A percentile compares a stretch with the other conserved stretches of the same genome.
phyloP scores from a whole-genome alignment of 2,329 filamentous ascomycete species.

The Fusarium robinianum region DNA sequence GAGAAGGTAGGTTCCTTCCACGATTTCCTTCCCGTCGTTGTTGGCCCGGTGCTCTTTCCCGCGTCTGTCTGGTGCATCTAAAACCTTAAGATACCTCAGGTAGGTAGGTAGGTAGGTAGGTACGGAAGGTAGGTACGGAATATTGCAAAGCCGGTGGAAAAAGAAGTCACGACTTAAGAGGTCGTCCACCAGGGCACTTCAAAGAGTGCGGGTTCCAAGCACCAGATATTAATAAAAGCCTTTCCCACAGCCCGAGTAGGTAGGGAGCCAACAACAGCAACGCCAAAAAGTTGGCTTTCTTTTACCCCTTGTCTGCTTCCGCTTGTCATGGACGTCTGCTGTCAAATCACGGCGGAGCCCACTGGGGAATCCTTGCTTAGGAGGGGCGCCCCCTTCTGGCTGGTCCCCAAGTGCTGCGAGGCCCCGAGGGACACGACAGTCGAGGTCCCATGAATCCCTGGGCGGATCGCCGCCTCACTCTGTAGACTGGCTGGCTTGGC shows the following conservation, averaged over 20 bases:
- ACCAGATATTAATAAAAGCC: slow-evolving; percentile 9
- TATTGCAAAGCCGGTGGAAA: too few relatives aligned
- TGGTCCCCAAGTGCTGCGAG: neutral
- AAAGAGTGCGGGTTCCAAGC: neutral
- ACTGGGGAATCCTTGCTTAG: slow-evolving; percentile 39
- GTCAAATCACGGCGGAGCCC: slow-evolving; percentile 16
- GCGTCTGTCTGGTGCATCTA: too few relatives aligned
- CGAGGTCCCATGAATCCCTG: slow-evolving; percentile 4
- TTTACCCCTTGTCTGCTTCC: too few relatives aligned
- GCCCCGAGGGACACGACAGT: slow-evolving; percentile 28
- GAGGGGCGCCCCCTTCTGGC: slow-evolving; percentile 4
- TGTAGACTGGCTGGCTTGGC: slow-evolving; percentile 4
- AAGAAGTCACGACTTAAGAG: neutral
- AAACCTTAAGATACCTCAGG: too few relatives aligned
- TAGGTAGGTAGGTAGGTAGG: too few relatives aligned
- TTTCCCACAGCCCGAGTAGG: neutral
- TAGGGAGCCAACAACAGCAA: too few relatives aligned
- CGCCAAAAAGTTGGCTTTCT: too few relatives aligned
- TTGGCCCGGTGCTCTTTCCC: too few relatives aligned
- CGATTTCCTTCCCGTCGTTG: too few relatives aligned
- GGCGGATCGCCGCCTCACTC: slow-evolving; percentile 30
- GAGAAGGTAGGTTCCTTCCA: too few relatives aligned
- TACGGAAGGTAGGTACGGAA: too few relatives aligned
- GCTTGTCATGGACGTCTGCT: neutral
- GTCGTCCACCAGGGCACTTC: neutral